These are phyloP conservation scores for Thielaviopsis euricoi DNA, from an alignment of 2,329 filamentous ascomycete genomes.

Conservation along the genomic window DNA sequence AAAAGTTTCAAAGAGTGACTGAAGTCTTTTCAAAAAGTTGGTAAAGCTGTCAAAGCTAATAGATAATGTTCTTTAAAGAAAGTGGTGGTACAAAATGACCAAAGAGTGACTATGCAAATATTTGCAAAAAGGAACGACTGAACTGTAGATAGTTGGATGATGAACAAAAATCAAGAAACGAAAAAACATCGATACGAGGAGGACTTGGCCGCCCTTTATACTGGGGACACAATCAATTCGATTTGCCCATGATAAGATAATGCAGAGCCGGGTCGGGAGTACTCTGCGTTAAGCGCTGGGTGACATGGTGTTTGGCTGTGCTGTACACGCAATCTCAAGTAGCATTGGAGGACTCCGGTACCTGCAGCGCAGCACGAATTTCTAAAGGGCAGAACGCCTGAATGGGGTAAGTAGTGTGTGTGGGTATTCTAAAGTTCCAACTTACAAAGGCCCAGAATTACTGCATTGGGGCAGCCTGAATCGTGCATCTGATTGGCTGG, in stretches of 20 bases:
- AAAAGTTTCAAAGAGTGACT: background rate
- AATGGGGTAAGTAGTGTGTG: background rate
- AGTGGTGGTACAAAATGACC: slow-evolving; percentile 1
- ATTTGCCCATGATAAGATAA: background rate
- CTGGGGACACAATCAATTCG: background rate
- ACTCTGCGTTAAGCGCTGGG: background rate
- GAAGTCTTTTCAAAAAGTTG: slow-evolving; percentile 2
- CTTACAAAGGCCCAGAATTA: background rate
- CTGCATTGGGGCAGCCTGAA: background rate
- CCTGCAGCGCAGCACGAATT: background rate
- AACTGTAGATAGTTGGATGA: background rate
- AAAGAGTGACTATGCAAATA: slow-evolving; percentile 9
- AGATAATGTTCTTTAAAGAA: slow-evolving; percentile 1
- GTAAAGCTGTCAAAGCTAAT: slow-evolving; percentile 2
- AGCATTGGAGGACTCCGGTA: background rate
- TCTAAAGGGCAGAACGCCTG: no score
- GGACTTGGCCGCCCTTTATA: background rate
- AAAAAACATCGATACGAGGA: background rate
- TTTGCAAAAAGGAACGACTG: background rate
- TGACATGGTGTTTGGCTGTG: background rate
- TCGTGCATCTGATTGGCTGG: background rate
- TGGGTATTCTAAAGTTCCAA: no score
- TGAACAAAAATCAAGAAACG: background rate
- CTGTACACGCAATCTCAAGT: background rate
- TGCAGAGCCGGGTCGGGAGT: background rate